These are phyloP conservation scores for Dichomitus squalens DNA, from an alignment of 1,284 basidiomycete species.

Conservation along the genomic window DNA sequence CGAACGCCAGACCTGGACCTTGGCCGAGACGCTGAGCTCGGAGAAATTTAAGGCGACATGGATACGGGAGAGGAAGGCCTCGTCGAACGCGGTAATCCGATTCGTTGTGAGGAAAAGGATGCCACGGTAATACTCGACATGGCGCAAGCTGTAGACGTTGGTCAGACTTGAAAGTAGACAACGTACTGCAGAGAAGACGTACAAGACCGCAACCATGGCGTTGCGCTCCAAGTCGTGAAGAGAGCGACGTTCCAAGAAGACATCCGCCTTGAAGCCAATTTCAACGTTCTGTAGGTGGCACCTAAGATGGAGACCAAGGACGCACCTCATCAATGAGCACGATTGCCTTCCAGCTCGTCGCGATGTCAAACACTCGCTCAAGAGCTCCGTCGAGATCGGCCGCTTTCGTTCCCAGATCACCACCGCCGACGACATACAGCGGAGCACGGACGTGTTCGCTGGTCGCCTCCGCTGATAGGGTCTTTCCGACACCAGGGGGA, in stretches of 20 bases:
- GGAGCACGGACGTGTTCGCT: conserved; percentile 61
- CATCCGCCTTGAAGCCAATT: conserved; percentile 27
- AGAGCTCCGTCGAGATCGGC: conserved; percentile 29
- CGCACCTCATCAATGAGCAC: conserved; percentile 59
- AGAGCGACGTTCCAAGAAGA: conserved; percentile 67
- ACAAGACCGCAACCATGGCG: conserved; percentile 66
- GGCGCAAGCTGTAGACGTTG: conserved; percentile 40
- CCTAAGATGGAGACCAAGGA: conserved; percentile 25
- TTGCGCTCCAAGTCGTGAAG: conserved; percentile 62
- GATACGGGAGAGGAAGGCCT: conserved; percentile 68
- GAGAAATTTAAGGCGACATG: conserved; percentile 64
- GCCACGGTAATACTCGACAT: conserved; percentile 65
- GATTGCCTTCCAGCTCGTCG: conserved; percentile 64
- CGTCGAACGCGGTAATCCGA: conserved; percentile 63
- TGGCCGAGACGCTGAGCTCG: conserved; percentile 50
- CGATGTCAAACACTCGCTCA: conserved; percentile 41
- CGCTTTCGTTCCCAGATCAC: conserved; percentile 57
- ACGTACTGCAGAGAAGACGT: neutral
- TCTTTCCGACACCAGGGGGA: conserved; percentile 60
- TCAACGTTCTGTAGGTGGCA: neutral
- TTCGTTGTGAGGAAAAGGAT: conserved; percentile 72
- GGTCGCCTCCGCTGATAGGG: conserved; percentile 56
- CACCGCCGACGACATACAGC: conserved; percentile 59
- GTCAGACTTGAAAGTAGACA: conserved; percentile 27
- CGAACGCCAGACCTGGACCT: conserved; percentile 56